Percentiles rank a stretch among this genome's conserved stretches.
Evolutionary conservation across 441 rosid species (phyloP).

Genomic region (Omphalea diandra): DNA sequence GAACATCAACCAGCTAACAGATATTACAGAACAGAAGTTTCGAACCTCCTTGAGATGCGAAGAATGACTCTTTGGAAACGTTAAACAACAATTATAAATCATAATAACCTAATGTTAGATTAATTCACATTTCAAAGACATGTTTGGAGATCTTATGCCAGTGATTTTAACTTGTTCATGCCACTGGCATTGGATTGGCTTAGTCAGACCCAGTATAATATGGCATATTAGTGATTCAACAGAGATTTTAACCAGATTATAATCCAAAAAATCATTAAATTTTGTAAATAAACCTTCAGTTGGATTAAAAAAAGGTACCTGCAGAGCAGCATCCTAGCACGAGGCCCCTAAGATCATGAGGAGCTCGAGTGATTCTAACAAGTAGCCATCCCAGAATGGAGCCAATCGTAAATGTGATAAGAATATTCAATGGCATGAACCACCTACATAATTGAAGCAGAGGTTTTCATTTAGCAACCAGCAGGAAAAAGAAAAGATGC

Average conservation of each 20-base stretch:
- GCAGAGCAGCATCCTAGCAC: constrained; percentile 52
- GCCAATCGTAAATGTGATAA: constrained; percentile 38
- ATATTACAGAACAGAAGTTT: too few species aligned
- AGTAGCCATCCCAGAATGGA: constrained; percentile 43
- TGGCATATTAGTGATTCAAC: neutral
- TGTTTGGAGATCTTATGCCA: neutral
- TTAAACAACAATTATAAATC: too few species aligned
- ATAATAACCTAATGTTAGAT: too few species aligned
- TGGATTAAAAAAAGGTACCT: constrained; percentile 20
- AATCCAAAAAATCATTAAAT: neutral
- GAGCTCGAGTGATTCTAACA: constrained; percentile 30
- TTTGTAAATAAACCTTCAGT: neutral
- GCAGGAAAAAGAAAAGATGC: neutral
- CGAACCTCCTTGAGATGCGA: too few species aligned
- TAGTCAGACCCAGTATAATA: neutral
- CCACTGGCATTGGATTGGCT: too few species aligned
- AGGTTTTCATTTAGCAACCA: too few species aligned
- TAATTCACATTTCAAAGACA: too few species aligned
- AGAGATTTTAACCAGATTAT: neutral
- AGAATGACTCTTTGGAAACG: too few species aligned
- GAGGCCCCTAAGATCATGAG: constrained; percentile 39
- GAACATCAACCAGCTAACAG: too few species aligned
- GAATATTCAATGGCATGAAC: constrained; percentile 50
- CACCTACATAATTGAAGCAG: constrained; percentile 25
- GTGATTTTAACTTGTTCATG: neutral